Conservation (phyloP, 139 green algal genomes). For the Chlorella vulgaris region DNA sequence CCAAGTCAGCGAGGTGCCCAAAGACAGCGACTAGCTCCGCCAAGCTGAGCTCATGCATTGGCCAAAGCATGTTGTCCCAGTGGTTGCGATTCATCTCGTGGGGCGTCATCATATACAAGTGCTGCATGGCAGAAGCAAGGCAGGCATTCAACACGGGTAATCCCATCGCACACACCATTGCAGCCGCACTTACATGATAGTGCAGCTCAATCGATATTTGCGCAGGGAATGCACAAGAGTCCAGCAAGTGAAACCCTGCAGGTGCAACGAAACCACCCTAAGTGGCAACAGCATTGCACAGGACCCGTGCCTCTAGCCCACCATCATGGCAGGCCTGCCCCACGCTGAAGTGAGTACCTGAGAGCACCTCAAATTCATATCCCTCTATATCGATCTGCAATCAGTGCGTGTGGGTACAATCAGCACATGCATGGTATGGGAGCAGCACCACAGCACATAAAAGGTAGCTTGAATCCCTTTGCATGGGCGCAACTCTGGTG, state of each 20-base stretch:
- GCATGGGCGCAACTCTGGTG: background rate
- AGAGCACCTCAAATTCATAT: background rate
- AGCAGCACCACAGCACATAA: background rate
- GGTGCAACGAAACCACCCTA: background rate
- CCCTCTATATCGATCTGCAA: background rate
- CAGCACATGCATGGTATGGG: background rate
- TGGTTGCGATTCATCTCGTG: too few relatives aligned
- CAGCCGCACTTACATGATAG: background rate
- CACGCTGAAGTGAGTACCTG: background rate
- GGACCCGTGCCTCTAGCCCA: background rate
- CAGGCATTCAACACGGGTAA: too few relatives aligned
- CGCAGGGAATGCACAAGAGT: background rate
- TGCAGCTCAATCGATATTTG: background rate
- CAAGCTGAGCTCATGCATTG: too few relatives aligned
- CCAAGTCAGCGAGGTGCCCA: too few relatives aligned
- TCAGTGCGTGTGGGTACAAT: background rate
- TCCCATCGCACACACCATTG: too few relatives aligned
- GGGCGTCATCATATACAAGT: too few relatives aligned
- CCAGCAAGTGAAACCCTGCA: background rate
- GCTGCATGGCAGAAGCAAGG: too few relatives aligned
- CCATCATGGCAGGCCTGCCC: too few relatives aligned
- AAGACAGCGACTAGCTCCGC: too few relatives aligned
- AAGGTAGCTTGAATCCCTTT: background rate
- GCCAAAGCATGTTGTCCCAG: too few relatives aligned
- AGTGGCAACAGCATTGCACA: background rate